Conservation (phyloP, 768 basidiomycete species). For the Kwoniella pini region DNA sequence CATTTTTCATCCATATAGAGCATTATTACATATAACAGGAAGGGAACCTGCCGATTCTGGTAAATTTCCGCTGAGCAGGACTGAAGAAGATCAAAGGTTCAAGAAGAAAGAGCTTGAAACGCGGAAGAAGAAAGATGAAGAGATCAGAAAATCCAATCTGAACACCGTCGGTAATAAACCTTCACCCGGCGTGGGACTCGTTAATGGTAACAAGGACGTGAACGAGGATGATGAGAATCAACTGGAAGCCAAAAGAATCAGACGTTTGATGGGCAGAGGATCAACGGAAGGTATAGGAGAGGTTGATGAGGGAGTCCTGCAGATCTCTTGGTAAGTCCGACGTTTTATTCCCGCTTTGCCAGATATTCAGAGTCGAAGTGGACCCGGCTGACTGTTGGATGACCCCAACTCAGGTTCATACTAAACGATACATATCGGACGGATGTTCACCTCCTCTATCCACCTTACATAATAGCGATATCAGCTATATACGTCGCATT, state of each 20-base stretch:
- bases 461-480: conserved; percentile 91
- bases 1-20: conserved; percentile 93
- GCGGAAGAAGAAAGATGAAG: conserved; percentile 62
- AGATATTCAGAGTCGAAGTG: too few species aligned
- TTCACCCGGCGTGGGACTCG: too few species aligned
- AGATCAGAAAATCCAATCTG: conserved; percentile 23
- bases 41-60: conserved; percentile 59
- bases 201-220: neutral
- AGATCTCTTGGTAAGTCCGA: conserved; percentile 81
- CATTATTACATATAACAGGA: conserved; percentile 73
- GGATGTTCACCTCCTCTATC: conserved; percentile 88
- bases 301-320: conserved; percentile 64
- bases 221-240: conserved; percentile 21
- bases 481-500: conserved; percentile 87
- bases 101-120: conserved; percentile 58
- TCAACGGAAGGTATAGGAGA: conserved; percentile 51
- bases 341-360: neutral
- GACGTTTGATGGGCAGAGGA: conserved; percentile 48
- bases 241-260: conserved; percentile 39
- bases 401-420: conserved; percentile 72
- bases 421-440: conserved; percentile 96
- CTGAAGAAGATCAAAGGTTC: conserved; percentile 37
- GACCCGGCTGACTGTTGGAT: neutral
- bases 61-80: conserved; percentile 46
- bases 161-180: neutral